These are phyloP conservation scores for Davidsoniella neocaledoniae DNA, from an alignment of 2,329 filamentous ascomycete species.

Conservation along the genomic window DNA sequence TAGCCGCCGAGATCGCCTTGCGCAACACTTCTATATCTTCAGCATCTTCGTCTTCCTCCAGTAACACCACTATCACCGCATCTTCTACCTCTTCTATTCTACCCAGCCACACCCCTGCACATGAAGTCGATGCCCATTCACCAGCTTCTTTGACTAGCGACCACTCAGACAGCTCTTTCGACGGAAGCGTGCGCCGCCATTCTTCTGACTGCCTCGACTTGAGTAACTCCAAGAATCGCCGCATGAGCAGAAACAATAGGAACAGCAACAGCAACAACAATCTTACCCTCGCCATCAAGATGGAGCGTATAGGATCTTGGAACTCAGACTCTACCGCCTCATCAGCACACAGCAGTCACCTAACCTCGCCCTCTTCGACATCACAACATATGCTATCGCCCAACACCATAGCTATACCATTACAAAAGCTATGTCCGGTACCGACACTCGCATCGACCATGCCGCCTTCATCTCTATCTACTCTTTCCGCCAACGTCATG, in stretches of 20 bases:
- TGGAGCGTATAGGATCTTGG: conserved; percentile 3
- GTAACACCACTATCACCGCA: neutral
- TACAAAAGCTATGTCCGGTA: neutral
- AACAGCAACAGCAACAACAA: neutral
- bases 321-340: conserved; percentile 1
- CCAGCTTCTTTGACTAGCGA: conserved; percentile 6
- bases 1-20: conserved; percentile 3
- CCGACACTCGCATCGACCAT: neutral
- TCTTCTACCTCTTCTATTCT: neutral
- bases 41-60: neutral
- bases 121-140: neutral
- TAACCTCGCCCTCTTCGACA: neutral
- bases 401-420: neutral
- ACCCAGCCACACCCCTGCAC: neutral
- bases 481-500: neutral
- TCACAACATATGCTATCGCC: conserved; percentile 1
- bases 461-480: neutral
- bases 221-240: neutral
- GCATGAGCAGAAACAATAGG: neutral
- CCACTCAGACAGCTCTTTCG: conserved; percentile 1
- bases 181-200: neutral
- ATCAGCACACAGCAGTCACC: neutral
- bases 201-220: neutral
- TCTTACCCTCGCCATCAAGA: neutral
- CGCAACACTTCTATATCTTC: conserved; percentile 1